Percentiles rank a stretch among this genome's conserved stretches.
These are phyloP conservation scores for Phytophthora sojae DNA, from an alignment of 352 stramenopile species.

Conservation along the genomic window DNA sequence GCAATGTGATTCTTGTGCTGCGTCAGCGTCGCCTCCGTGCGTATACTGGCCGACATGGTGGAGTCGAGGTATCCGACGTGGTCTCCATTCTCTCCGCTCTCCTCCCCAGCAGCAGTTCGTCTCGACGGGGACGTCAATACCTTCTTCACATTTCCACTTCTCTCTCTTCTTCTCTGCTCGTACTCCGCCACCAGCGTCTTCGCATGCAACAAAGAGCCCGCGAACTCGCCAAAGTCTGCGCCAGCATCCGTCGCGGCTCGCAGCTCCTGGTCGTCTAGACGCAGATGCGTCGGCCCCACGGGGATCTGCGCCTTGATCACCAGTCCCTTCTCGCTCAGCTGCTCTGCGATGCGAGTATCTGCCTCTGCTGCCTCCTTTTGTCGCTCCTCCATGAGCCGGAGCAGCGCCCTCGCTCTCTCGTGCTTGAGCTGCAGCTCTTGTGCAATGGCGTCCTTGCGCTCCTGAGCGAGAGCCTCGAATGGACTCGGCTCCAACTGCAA, in stretches of 20 bases:
- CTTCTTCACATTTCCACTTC: conserved; percentile 56
- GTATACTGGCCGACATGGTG: conserved; percentile 52
- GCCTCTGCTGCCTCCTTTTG: conserved; percentile 47
- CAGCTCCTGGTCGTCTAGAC: conserved; percentile 54
- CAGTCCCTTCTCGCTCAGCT: conserved; percentile 64
- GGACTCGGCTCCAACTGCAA: conserved; percentile 19
- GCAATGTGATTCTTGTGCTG: conserved; percentile 56
- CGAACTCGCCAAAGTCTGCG: conserved; percentile 56
- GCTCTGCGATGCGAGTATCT: conserved; percentile 52
- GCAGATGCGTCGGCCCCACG: conserved; percentile 67
- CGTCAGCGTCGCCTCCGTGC: conserved; percentile 58
- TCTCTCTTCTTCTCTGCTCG: conserved; percentile 46
- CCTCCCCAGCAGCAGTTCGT: conserved; percentile 22
- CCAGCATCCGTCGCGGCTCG: neutral
- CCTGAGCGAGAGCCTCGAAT: conserved; percentile 46
- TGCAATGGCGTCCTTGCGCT: conserved; percentile 50
- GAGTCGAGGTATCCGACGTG: conserved; percentile 63
- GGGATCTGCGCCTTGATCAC: conserved; percentile 80
- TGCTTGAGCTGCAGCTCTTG: conserved; percentile 40
- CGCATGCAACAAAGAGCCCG: conserved; percentile 56
- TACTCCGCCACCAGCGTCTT: conserved; percentile 68
- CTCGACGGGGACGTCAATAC: conserved; percentile 1
- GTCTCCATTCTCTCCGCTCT: conserved; percentile 25
- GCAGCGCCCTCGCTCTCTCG: conserved; percentile 38
- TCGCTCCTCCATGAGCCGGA: conserved; percentile 61